Evolutionary conservation across 2,329 filamentous ascomycete species (phyloP), one percentile per base, ranked within the genome.

Genomic region (Penicillium decumbens): DNA sequence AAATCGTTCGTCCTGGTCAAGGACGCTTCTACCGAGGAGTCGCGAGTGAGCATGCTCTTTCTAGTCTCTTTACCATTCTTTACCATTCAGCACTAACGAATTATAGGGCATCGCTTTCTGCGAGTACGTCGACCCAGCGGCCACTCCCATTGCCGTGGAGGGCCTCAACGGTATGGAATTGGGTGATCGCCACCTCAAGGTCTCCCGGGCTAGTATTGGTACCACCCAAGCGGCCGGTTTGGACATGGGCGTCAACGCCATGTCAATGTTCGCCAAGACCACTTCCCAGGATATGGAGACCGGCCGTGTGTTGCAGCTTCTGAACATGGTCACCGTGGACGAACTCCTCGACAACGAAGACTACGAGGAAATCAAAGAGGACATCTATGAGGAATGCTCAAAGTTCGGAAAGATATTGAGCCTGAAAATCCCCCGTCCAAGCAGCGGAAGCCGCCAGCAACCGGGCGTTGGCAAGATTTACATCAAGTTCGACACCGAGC

Each of bases 291-390:
- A 91, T 52, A 77, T 87, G 29, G 90, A 95, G 60, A 83, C 85
- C 52, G 88, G 88, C 57, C 82, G 88, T 48, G 92, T 98, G 13
- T 70, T 98, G 53, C 92, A 95, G 72, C 77, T 98, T 54, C 81
- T 98, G 65, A 98, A 98, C 76, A 98, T 98, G 93, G 92, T 98
- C 30, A 98, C 93, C 0, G 80, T 90, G 0, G 93, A 98, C 62
- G 93, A 98, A 72, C 77, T 98, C 23, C 83, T 96, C 72, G 91
- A 97, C 66, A 85, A 84, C 44, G 91, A 97, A 30, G 93, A 98
- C 65, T 97, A 96, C 65, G 88, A 96, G 73, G 93, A 98, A 87
- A 98, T 98, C 59, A 85, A 87, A 66, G 92, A 97, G 59, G 95
- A 98, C 61, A 87, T 99, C 32, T 80, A 82, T 49, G 93, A 96